These are phyloP conservation scores for Viscum album DNA, from an alignment of 177 flowering plant genomes.

Conservation along the genomic window DNA sequence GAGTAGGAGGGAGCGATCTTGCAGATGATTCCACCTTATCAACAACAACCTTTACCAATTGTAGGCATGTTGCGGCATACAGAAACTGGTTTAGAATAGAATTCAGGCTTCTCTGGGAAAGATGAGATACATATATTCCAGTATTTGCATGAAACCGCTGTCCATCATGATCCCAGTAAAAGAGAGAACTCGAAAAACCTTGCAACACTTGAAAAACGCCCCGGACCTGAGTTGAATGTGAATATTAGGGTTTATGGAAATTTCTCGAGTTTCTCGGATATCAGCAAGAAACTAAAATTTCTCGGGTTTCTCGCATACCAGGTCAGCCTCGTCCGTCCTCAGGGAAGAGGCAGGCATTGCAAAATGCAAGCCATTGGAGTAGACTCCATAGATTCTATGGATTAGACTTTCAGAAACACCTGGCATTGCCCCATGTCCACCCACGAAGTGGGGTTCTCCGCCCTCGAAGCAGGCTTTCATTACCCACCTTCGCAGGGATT, in stretches of 20 bases:
- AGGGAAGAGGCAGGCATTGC: conserved; percentile 40
- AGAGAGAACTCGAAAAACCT: conserved; percentile 58
- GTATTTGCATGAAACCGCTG: conserved; percentile 28
- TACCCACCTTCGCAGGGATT: too few species aligned
- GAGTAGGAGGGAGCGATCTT: conserved; percentile 44
- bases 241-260: not conserved
- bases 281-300: not conserved
- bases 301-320: conserved; percentile 28
- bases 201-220: conserved; percentile 67
- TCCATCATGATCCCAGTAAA: conserved; percentile 48
- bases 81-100: conserved; percentile 50
- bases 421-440: conserved; percentile 17
- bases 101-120: conserved; percentile 52
- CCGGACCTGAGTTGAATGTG: conserved; percentile 33
- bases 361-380: conserved; percentile 44
- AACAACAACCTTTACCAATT: conserved; percentile 41
- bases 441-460: too few species aligned
- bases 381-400: conserved; percentile 25
- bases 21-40: conserved; percentile 28
- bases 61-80: conserved; percentile 64
- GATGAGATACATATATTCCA: conserved; percentile 56
- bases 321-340: conserved; percentile 44
- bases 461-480: too few species aligned
- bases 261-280: not conserved
- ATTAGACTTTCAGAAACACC: conserved; percentile 29